Evolutionary conservation across 78 protist genomes (phyloP), one percentile per base, ranked within the genome.

Genomic region (Dictyostelium firmibasis): DNA sequence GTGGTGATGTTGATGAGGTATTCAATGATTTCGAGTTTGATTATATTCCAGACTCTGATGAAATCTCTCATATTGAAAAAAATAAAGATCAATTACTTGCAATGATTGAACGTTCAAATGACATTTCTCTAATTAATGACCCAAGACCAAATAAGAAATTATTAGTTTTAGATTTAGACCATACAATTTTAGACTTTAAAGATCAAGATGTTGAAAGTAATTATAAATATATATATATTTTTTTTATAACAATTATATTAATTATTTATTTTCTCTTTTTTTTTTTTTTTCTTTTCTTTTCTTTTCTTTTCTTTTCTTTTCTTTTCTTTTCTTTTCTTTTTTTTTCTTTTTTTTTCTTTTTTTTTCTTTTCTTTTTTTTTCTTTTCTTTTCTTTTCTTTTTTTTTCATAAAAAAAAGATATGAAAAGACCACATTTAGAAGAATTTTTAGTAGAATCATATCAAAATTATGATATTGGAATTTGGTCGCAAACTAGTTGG

Each of bases 401-500:
- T 57, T 50, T 50, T 50, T 50, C 1, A 16, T 16, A 16, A 50
- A 47, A 79, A 14, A 67, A 16, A 91, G 95, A 92, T 83, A 92
- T 85, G 92, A 92, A 85, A 69, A 84, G 96, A 81, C 96, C 96
- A 44, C 44, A 79, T 70, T 83, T 92, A 33, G 92, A 85, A 38
- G 96, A 84, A 23, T 92, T 92, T 50, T 69, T 92, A 44, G 60
- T 29, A 38, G 18, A 67, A 50, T 67, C 78, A 11, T 92, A 92
- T 72, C 70, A 92, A 72, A 13, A 92, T 35, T 92, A 83, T 83
- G 96, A 92, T 72, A 92, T 92, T 92, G 96, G 81, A 20, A 92
- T 92, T 85, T 92, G 96, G 96, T 92, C 96, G 35, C 96, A 92
- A 79, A 83, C 89, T 29, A 74, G 91, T 83, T 92, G 96, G 96